These are phyloP conservation scores for Croton setiger DNA, from an alignment of 441 rosid species.

Conservation along the genomic window DNA sequence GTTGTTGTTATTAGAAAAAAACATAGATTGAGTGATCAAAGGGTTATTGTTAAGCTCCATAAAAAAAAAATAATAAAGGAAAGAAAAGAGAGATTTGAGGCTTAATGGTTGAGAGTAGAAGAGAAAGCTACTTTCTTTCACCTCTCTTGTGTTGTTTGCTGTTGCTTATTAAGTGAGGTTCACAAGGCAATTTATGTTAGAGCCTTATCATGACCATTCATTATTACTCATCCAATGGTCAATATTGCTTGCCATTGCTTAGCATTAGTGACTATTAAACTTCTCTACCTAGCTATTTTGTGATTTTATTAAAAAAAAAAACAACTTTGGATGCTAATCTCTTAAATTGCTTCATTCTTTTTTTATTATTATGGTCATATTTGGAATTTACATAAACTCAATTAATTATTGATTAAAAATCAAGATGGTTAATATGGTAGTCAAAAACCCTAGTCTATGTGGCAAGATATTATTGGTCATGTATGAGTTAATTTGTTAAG, in stretches of 20 bases:
- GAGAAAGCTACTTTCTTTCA: not conserved
- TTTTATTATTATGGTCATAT: not conserved
- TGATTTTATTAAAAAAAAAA: not conserved
- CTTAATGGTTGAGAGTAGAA: not conserved
- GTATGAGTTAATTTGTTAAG: not conserved
- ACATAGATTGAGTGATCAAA: slow-evolving; percentile 26
- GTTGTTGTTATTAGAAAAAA: slow-evolving; percentile 31
- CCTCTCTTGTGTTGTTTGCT: slow-evolving; percentile 16
- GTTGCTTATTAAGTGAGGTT: slow-evolving; percentile 25
- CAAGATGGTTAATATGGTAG: slow-evolving; percentile 6
- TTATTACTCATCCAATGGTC: slow-evolving; percentile 31
- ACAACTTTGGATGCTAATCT: not conserved
- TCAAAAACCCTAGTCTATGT: slow-evolving; percentile 11
- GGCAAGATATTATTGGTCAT: too few species aligned
- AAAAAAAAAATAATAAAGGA: not conserved
- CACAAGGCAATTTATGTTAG: slow-evolving; percentile 10
- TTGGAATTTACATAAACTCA: not conserved
- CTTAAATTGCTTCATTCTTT: not conserved
- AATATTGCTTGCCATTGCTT: slow-evolving; percentile 15
- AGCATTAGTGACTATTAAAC: slow-evolving; percentile 16
- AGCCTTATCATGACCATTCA: slow-evolving; percentile 28
- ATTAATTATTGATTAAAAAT: not conserved
- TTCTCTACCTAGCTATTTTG: not conserved
- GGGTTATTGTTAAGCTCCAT: slow-evolving; percentile 30
- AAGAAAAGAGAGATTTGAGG: not conserved